Evolutionary conservation across 805 yeast genomes (phyloP).

Genomic region (Sugiyamaella lignohabitans): DNA sequence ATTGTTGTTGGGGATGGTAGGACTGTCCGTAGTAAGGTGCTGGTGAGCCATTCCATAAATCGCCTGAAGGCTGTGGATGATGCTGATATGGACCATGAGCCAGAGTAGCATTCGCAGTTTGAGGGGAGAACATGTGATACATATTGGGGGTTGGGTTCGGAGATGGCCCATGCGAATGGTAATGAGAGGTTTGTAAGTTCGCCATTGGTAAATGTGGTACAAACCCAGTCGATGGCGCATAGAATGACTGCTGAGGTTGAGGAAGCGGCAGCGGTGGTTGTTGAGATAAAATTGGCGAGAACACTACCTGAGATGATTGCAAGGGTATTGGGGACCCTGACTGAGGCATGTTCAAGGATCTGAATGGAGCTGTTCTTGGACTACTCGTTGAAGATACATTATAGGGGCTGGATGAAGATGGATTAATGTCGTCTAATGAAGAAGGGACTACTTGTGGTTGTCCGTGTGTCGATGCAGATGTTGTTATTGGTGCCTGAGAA

Average conservation of each 20-base stretch:
- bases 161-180: not conserved
- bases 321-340: constrained; percentile 8
- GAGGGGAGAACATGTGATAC: not conserved
- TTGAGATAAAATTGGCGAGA: constrained; percentile 9
- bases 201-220: too few relatives aligned
- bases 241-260: constrained; percentile 2
- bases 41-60: not conserved
- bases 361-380: not conserved
- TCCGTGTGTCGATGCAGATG: not conserved
- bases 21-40: constrained; percentile 2
- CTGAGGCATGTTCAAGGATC: not conserved
- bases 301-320: constrained; percentile 3
- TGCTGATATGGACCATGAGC: not conserved
- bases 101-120: not conserved
- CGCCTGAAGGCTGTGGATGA: not conserved
- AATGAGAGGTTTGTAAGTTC: too few relatives aligned
- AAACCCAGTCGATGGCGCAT: not conserved
- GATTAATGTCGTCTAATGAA: not conserved
- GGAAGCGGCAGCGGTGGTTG: not conserved
- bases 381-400: not conserved
- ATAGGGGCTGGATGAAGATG: not conserved
- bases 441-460: too few relatives aligned
- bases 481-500: not conserved
- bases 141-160: not conserved
- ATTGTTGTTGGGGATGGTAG: not conserved